A percentile compares a stretch with the other conserved stretches of the same genome.
Conservation (phyloP, 164 flowering plant genomes). For the Sedum album region DNA sequence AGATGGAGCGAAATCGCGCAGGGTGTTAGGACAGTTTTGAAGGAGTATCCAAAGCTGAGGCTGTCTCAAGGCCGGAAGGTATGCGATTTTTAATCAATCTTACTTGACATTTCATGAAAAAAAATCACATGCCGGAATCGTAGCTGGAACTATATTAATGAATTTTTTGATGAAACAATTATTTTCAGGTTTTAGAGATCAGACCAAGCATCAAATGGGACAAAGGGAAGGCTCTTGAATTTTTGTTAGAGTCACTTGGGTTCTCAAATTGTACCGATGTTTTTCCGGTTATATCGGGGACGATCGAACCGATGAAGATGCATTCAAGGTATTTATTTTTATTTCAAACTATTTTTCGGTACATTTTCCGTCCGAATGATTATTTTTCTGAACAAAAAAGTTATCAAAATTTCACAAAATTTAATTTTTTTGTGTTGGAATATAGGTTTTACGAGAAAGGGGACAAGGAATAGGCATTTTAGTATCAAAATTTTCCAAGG, state of each 20-base stretch:
- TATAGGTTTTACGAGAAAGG: conserved; percentile 43
- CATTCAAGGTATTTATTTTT: conserved; percentile 54
- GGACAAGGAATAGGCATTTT: conserved; percentile 77
- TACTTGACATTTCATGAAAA: no score
- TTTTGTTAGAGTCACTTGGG: conserved; percentile 65
- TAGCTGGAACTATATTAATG: no score
- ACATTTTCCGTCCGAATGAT: no score
- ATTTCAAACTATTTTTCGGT: no score
- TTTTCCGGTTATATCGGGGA: conserved; percentile 73
- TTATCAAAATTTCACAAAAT: no score
- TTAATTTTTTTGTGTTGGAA: neutral
- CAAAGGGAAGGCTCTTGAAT: conserved; percentile 77
- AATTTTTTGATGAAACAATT: neutral
- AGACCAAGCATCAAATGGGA: conserved; percentile 73
- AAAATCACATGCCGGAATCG: no score
- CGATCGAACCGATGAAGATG: conserved; percentile 73
- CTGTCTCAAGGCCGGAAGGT: conserved; percentile 66
- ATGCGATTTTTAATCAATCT: neutral
- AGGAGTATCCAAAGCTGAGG: conserved; percentile 52
- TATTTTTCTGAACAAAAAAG: no score
- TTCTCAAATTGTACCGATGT: conserved; percentile 48
- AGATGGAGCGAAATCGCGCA: conserved; percentile 55
- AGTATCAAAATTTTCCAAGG: conserved; percentile 58
- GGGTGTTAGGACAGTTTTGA: conserved; percentile 40
- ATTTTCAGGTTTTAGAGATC: conserved; percentile 52